Percentiles rank a stretch among this genome's conserved stretches.
phyloP scores from a whole-genome alignment of 345 rosid genomes.

The Nasturtium officinale region DNA sequence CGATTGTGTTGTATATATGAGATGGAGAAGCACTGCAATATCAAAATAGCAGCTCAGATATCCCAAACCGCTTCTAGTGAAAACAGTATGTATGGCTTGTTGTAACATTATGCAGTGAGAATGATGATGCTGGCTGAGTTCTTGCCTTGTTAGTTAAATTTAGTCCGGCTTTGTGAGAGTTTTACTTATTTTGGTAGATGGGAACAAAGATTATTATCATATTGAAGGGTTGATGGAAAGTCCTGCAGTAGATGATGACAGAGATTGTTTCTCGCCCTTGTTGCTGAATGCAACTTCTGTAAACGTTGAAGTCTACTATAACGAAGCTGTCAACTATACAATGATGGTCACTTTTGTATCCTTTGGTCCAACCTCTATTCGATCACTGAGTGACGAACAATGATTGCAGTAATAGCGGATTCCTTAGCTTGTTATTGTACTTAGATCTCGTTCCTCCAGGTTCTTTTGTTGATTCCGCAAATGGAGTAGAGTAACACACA shows the following conservation, averaged over 20 bases:
- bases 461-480: constrained; percentile 89
- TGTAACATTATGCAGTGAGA: not conserved
- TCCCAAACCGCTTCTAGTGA: constrained; percentile 53
- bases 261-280: constrained; percentile 87
- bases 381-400: not conserved
- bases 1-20: constrained; percentile 50
- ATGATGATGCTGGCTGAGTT: constrained; percentile 13
- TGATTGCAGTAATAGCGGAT: constrained; percentile 23
- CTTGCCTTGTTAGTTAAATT: constrained; percentile 10
- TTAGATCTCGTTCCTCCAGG: constrained; percentile 94
- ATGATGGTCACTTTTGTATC: constrained; percentile 99
- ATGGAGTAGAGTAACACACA: constrained; percentile 99
- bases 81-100: constrained; percentile 39
- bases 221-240: constrained; percentile 95
- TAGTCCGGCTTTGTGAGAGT: constrained; percentile 1
- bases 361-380: constrained; percentile 44
- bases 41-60: constrained; percentile 90
- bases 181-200: constrained; percentile 55
- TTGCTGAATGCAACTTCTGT: constrained; percentile 87
- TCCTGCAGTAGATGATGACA: constrained; percentile 89
- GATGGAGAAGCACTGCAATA: constrained; percentile 97
- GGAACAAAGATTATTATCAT: constrained; percentile 69
- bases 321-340: constrained; percentile 97
- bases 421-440: constrained; percentile 59
- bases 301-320: constrained; percentile 91